phyloP scores from a whole-genome alignment of 2,329 filamentous ascomycete genomes.

The Botrytis byssoidea region DNA sequence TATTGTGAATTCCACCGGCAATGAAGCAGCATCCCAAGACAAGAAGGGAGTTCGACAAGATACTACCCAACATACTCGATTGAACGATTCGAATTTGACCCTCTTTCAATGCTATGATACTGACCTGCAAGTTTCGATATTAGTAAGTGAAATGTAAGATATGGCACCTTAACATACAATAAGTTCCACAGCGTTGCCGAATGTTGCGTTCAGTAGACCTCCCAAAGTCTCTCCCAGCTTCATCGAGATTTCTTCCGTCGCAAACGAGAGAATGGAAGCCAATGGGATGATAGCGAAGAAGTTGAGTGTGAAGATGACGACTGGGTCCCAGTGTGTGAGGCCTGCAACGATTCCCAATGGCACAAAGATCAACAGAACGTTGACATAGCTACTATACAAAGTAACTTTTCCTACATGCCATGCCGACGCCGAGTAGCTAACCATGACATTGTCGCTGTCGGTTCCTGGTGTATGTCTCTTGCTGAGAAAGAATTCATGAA shows the following conservation, averaged over 20 bases:
- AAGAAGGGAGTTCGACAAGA: conserved; percentile 89
- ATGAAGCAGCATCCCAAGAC: conserved; percentile 81
- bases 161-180: conserved; percentile 42
- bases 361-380: conserved; percentile 73
- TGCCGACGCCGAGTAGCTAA: conserved; percentile 28
- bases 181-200: conserved; percentile 55
- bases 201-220: conserved; percentile 52
- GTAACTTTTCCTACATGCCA: conserved; percentile 36
- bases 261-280: conserved; percentile 47
- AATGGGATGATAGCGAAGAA: conserved; percentile 59
- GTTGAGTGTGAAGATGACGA: conserved; percentile 56
- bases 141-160: background rate
- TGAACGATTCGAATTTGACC: conserved; percentile 93
- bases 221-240: conserved; percentile 57
- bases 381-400: conserved; percentile 53
- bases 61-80: conserved; percentile 93
- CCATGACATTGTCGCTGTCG: conserved; percentile 31
- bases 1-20: conserved; percentile 64
- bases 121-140: conserved; percentile 58
- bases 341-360: conserved; percentile 72
- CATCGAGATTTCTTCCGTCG: conserved; percentile 44
- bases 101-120: conserved; percentile 82
- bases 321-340: conserved; percentile 49
- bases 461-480: conserved; percentile 33
- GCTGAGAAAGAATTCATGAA: conserved; percentile 33